These are phyloP conservation scores for Larix kaempferi DNA, from an alignment of 75 land plant species.

Conservation along the genomic window DNA sequence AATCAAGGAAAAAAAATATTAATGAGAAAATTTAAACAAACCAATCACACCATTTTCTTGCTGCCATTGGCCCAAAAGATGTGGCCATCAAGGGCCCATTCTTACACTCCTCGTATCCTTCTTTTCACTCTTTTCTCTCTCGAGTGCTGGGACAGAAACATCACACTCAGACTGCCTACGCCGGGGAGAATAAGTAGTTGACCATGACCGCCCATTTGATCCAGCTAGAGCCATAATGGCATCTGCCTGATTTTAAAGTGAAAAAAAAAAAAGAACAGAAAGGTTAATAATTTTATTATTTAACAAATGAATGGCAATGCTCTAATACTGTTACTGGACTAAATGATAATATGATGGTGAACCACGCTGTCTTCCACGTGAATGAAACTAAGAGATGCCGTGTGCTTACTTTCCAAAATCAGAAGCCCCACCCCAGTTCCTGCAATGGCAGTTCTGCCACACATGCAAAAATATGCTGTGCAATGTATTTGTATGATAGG, in stretches of 20 bases:
- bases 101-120: slow-evolving; percentile 4
- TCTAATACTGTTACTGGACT: background rate
- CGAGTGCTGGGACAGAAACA: background rate
- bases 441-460: background rate
- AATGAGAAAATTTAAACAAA: background rate
- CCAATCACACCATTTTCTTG: background rate
- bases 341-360: background rate
- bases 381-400: background rate
- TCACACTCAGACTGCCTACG: background rate
- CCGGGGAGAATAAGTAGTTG: slow-evolving; percentile 61
- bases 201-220: slow-evolving; percentile 92
- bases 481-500: background rate
- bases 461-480: background rate
- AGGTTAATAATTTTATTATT: background rate
- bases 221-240: slow-evolving; percentile 88
- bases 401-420: slow-evolving; percentile 1
- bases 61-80: background rate
- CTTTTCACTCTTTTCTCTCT: slow-evolving; percentile 1
- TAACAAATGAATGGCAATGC: background rate
- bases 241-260: slow-evolving; percentile 51
- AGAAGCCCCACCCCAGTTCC: slow-evolving; percentile 7
- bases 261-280: slow-evolving; percentile 1
- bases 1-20: background rate
- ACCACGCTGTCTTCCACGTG: background rate
- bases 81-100: background rate